Evolutionary conservation across 2,329 filamentous ascomycete genomes (phyloP).

Genomic region (Phyllosticta citriasiana): DNA sequence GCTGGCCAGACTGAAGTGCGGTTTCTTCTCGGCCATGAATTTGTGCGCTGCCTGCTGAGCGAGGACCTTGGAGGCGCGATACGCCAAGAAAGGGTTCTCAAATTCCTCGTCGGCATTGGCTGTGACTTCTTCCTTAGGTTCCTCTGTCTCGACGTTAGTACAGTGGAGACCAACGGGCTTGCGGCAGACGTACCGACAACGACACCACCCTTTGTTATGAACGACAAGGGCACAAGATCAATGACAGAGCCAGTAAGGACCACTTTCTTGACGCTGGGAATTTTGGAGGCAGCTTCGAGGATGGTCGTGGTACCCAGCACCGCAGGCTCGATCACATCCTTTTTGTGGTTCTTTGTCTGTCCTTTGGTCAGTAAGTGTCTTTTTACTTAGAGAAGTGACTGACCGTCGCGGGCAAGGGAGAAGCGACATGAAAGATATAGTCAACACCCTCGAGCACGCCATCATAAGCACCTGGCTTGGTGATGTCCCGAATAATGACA

Average conservation of each 20-base stretch:
- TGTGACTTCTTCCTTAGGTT: constrained; percentile 8
- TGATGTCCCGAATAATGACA: constrained; percentile 14
- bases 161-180: not conserved
- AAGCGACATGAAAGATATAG: constrained; percentile 22
- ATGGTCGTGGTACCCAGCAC: constrained; percentile 18
- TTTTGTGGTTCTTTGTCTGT: constrained; percentile 11
- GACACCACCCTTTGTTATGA: not conserved
- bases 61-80: constrained; percentile 18
- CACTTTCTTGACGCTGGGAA: constrained; percentile 17
- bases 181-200: not conserved
- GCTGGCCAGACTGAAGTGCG: constrained; percentile 16
- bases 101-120: constrained; percentile 12
- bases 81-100: constrained; percentile 12
- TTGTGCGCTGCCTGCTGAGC: constrained; percentile 19
- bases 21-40: constrained; percentile 14
- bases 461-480: constrained; percentile 12
- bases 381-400: not conserved
- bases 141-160: not conserved
- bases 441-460: constrained; percentile 16
- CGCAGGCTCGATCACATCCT: constrained; percentile 19
- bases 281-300: constrained; percentile 16
- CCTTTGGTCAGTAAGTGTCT: not conserved
- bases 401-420: constrained; percentile 16
- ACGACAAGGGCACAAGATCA: constrained; percentile 13
- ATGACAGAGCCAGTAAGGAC: constrained; percentile 19